These are phyloP conservation scores for Spinacia oleracea DNA, from an alignment of 179 eudicot species.

Conservation along the genomic window DNA sequence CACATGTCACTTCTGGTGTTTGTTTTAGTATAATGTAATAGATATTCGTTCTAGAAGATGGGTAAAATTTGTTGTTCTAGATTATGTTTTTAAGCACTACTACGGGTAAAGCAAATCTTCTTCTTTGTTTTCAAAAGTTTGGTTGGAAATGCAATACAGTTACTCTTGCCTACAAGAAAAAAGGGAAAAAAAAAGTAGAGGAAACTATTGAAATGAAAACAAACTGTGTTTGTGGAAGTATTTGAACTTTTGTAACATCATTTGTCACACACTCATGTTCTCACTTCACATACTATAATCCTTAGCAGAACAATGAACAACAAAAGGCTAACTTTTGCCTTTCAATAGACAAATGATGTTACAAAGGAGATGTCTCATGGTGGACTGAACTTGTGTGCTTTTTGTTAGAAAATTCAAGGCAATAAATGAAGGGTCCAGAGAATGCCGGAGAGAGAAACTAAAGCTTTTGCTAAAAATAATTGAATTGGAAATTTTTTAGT, in stretches of 20 bases:
- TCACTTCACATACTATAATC: neutral
- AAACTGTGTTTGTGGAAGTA: neutral
- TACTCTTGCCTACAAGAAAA: too few relatives aligned
- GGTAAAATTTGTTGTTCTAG: too few relatives aligned
- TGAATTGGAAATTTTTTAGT: too few relatives aligned
- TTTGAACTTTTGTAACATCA: neutral
- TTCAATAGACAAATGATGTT: neutral
- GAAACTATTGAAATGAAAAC: neutral
- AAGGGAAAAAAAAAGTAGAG: too few relatives aligned
- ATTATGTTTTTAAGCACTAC: neutral
- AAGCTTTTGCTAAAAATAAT: too few relatives aligned
- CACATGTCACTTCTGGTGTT: too few relatives aligned
- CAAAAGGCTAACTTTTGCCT: neutral
- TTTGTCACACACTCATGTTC: neutral
- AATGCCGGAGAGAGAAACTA: neutral
- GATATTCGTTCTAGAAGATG: too few relatives aligned
- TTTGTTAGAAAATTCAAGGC: neutral
- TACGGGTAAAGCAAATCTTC: neutral
- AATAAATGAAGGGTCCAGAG: neutral
- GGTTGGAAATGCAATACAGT: too few relatives aligned
- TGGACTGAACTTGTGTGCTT: neutral
- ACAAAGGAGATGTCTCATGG: neutral
- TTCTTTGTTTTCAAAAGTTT: too few relatives aligned
- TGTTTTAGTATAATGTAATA: too few relatives aligned
- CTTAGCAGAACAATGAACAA: neutral